A percentile compares a stretch with the other conserved stretches of the same genome.
Conservation (phyloP, 1,284 basidiomycete species). For the Microbotryomycetes sp. region DNA sequence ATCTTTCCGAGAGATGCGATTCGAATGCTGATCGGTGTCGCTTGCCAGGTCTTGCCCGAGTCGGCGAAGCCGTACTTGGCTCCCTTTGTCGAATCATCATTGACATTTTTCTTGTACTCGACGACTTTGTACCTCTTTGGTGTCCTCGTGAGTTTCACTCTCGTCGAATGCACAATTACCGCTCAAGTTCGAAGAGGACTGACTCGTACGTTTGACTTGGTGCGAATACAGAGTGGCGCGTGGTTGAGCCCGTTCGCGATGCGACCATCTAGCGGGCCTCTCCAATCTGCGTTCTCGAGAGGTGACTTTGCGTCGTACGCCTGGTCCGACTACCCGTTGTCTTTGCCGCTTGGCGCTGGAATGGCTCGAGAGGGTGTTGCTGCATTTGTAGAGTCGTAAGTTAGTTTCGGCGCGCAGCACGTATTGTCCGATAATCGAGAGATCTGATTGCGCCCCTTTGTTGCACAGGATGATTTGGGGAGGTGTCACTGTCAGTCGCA, state of each 20-base stretch:
- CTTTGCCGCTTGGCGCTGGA: slow-evolving; percentile 1
- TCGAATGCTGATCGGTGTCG: not conserved
- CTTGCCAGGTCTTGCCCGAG: slow-evolving; percentile 22
- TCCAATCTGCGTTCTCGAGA: slow-evolving; percentile 12
- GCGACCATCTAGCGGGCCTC: slow-evolving; percentile 2
- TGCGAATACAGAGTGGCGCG: not conserved
- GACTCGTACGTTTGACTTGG: not conserved
- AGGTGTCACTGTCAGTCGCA: slow-evolving; percentile 23
- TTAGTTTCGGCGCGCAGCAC: not conserved
- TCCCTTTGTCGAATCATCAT: slow-evolving; percentile 25
- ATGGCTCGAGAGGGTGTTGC: slow-evolving; percentile 17
- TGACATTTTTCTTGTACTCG: slow-evolving; percentile 28
- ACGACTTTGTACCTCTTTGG: slow-evolving; percentile 29
- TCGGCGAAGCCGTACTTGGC: slow-evolving; percentile 22
- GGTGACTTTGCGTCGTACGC: slow-evolving; percentile 5
- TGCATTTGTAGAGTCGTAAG: slow-evolving; percentile 15
- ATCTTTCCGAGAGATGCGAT: too few relatives aligned
- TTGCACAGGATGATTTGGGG: slow-evolving; percentile 22
- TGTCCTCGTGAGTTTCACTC: slow-evolving; percentile 13
- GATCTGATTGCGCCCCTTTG: not conserved
- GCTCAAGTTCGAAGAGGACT: too few relatives aligned
- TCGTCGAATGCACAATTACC: not conserved
- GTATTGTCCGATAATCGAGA: not conserved
- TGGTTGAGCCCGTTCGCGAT: slow-evolving; percentile 3
- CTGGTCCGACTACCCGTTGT: slow-evolving; percentile 3